Evolutionary conservation across 139 green algal species (phyloP).

Genomic region (Zygnema circumcarinatum): DNA sequence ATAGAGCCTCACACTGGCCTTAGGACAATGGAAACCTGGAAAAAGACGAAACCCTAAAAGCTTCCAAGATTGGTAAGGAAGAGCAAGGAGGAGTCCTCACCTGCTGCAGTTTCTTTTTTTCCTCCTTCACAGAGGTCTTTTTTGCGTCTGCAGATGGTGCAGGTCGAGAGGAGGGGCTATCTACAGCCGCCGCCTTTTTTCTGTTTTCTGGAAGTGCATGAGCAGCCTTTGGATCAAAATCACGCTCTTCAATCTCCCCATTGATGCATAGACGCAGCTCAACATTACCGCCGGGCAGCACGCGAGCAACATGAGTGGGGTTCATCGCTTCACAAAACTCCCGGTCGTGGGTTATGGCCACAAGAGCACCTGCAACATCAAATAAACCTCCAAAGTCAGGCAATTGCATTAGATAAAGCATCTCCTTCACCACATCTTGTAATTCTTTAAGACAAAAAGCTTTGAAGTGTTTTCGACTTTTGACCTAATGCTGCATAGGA

Average conservation of each 20-base stretch:
- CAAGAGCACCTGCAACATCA: conserved; percentile 39
- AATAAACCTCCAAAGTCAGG: background rate
- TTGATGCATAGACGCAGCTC: background rate
- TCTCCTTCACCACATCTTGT: background rate
- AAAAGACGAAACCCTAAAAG: background rate
- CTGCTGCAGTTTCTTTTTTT: conserved; percentile 39
- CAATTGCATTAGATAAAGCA: background rate
- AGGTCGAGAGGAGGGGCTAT: background rate
- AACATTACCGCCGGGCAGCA: conserved; percentile 17
- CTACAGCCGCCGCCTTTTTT: background rate
- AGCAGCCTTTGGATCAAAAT: conserved; percentile 16
- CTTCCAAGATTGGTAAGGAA: background rate
- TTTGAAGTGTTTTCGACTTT: too few species aligned
- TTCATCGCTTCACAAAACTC: conserved; percentile 56
- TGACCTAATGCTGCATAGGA: too few species aligned
- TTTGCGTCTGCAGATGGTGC: background rate
- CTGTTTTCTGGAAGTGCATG: background rate
- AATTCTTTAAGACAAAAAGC: background rate
- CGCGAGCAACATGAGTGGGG: conserved; percentile 59
- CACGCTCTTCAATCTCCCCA: conserved; percentile 4
- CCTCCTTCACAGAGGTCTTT: background rate
- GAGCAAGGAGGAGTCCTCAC: too few species aligned
- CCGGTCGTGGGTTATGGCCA: conserved; percentile 59
- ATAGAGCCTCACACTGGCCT: background rate
- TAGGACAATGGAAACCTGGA: background rate